phyloP scores from a whole-genome alignment of 805 yeast species.

The Suhomyces faveliae region DNA sequence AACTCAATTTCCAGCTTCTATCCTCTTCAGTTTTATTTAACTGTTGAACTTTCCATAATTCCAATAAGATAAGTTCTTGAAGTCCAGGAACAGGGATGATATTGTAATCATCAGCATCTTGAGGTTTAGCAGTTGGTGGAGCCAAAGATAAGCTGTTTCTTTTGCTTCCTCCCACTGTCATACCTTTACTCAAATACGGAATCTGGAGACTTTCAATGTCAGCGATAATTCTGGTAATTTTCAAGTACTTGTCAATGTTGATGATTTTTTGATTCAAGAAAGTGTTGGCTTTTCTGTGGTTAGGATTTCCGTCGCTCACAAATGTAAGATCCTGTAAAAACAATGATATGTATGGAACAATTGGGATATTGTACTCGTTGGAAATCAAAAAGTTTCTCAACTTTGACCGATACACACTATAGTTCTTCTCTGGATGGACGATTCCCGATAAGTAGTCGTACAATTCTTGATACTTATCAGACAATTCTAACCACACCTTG shows the following conservation, averaged over 20 bases:
- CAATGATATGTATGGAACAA: slow-evolving; percentile 73
- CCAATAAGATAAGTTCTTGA: slow-evolving; percentile 62
- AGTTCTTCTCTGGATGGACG: slow-evolving; percentile 74
- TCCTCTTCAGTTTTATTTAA: slow-evolving; percentile 60
- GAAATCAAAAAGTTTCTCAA: slow-evolving; percentile 52
- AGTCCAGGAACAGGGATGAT: slow-evolving; percentile 43
- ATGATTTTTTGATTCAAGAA: slow-evolving; percentile 59
- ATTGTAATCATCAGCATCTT: slow-evolving; percentile 32
- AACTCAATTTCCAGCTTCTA: slow-evolving; percentile 71
- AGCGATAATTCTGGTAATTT: slow-evolving; percentile 62
- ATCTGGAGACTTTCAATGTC: slow-evolving; percentile 69
- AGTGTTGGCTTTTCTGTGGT: slow-evolving; percentile 58
- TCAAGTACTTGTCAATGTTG: slow-evolving; percentile 71
- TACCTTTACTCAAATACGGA: slow-evolving; percentile 41
- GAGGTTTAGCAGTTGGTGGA: slow-evolving; percentile 11
- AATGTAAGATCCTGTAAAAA: slow-evolving; percentile 78
- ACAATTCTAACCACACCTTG: slow-evolving; percentile 57
- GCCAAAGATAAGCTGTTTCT: slow-evolving; percentile 25
- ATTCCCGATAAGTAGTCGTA: slow-evolving; percentile 65
- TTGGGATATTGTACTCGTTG: slow-evolving; percentile 54
- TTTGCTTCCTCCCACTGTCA: slow-evolving; percentile 14
- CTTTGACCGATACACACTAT: slow-evolving; percentile 63
- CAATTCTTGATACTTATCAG: slow-evolving; percentile 59
- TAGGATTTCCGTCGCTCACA: slow-evolving; percentile 78
- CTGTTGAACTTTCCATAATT: slow-evolving; percentile 68